phyloP scores from a whole-genome alignment of 208 protist genomes.

The Crithidia brevicula region DNA sequence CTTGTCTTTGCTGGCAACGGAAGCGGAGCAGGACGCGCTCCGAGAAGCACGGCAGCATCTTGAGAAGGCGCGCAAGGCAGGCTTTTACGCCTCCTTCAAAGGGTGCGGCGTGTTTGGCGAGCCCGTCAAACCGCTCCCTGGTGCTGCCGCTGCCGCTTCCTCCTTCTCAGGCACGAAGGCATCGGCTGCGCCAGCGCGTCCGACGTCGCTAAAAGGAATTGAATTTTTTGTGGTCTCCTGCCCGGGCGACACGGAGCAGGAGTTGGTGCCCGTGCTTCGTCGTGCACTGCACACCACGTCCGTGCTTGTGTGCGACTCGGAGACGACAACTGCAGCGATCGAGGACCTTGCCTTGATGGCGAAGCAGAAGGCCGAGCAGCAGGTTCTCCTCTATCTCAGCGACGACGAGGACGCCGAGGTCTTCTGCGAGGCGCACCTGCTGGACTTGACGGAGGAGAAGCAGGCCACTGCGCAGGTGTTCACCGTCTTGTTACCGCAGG shows the following conservation, averaged over 20 bases:
- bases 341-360: slow-evolving; percentile 10
- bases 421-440: slow-evolving; percentile 53
- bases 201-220: slow-evolving; percentile 34
- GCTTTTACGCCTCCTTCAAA: slow-evolving; percentile 58
- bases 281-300: slow-evolving; percentile 16
- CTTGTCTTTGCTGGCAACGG: slow-evolving; percentile 36
- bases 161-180: not conserved
- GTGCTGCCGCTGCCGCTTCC: not conserved
- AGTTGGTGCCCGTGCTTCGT: slow-evolving; percentile 15
- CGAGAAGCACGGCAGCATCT: slow-evolving; percentile 46
- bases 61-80: slow-evolving; percentile 42
- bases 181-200: not conserved
- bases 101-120: slow-evolving; percentile 83
- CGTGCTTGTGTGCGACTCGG: slow-evolving; percentile 25
- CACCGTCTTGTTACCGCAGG: slow-evolving; percentile 40
- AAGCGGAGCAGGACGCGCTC: slow-evolving; percentile 57
- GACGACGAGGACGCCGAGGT: slow-evolving; percentile 31
- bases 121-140: slow-evolving; percentile 25
- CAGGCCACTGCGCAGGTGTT: slow-evolving; percentile 48
- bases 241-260: slow-evolving; percentile 37
- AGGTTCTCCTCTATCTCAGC: slow-evolving; percentile 30
- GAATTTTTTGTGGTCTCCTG: slow-evolving; percentile 50
- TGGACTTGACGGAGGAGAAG: slow-evolving; percentile 36
- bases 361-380: slow-evolving; percentile 5
- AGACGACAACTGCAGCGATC: slow-evolving; percentile 22